Evolutionary conservation across 2,329 filamentous ascomycete species (phyloP).

Genomic region (Bipolaris oryzae): DNA sequence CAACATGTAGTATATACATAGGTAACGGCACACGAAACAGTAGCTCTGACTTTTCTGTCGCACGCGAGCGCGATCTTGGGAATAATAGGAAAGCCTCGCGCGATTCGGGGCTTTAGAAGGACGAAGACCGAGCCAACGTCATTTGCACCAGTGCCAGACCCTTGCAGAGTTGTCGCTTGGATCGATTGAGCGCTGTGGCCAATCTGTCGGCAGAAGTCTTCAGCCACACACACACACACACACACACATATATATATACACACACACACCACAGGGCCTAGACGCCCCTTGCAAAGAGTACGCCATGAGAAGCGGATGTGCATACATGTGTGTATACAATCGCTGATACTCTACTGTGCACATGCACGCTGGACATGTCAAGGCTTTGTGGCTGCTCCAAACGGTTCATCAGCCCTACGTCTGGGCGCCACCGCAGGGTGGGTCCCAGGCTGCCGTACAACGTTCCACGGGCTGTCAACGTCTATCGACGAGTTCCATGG

Average conservation of each 20-base stretch:
- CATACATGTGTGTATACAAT: neutral
- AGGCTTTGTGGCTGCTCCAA: neutral
- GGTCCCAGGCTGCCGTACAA: neutral
- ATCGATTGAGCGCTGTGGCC: constrained; percentile 12
- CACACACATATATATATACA: too few species aligned
- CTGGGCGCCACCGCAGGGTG: neutral
- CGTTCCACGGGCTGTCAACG: constrained; percentile 6
- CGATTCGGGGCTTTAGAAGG: constrained; percentile 5
- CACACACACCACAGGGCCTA: neutral
- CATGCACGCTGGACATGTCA: neutral
- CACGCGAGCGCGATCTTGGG: neutral
- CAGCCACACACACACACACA: neutral
- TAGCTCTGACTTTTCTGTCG: constrained; percentile 1
- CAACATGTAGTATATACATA: constrained; percentile 8
- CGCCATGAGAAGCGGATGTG: neutral
- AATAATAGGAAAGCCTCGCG: constrained; percentile 4
- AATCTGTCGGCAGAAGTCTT: neutral
- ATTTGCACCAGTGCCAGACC: constrained; percentile 6
- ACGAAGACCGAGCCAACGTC: constrained; percentile 13
- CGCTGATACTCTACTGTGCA: too few species aligned
- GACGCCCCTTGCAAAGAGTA: neutral
- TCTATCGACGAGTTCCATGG: neutral
- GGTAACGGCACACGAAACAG: neutral
- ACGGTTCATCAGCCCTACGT: constrained; percentile 2
- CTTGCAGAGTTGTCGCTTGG: constrained; percentile 8